Base-by-base conservation (phyloP, 2,329 filamentous ascomycete species). In the Aspergillus sp. region DNA sequence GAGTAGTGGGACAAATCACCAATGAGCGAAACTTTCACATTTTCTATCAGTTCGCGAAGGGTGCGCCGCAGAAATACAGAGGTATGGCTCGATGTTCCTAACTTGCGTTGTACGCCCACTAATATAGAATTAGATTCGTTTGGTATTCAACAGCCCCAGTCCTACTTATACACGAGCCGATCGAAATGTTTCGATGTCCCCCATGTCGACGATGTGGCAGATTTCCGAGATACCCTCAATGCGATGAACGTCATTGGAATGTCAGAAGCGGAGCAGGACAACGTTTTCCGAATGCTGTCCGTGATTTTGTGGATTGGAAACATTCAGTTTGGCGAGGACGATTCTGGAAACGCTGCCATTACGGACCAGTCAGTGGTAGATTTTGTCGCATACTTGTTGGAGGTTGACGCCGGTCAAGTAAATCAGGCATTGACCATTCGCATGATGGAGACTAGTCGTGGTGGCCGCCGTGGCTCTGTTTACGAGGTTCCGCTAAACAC, bases 21-120 rank as follows among this genome's bases (percentile, higher is more conserved):
- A 96, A 97, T 74, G 95, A 99, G 82, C 87, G 95, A 66, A 98
- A 96, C 78, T 99, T 99, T 76, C 95, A 99, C 78, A 98, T 99
- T 69, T 99, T 99, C 75, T 99, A 99, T 78, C 95, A 99, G 75
- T 97, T 98, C 75, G 91, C 95, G 47, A 99, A 98, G 78, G 92
- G 90, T 4, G 93, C 93, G 9, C 89, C 92, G n/a, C 83, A 89
- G 65, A 85, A 89, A 58, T 96, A 98, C 76, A 84, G 91, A 72
- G 80, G 80, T 82, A 75, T 58, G 70, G 4, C 4, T 18, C n/a
- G 51, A 48, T 32, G 15, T 47, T 39, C 54, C 32, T 49, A 26
- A 22, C 22, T 12, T 30, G 17, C 26, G 43, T 20, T 20, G n/a
- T 47, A 24, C 68, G 56, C 34, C 38, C 22, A 15, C 42, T 65